Evolutionary conservation across 768 basidiomycete genomes (phyloP).

Genomic region (Solioccasus polychromus): DNA sequence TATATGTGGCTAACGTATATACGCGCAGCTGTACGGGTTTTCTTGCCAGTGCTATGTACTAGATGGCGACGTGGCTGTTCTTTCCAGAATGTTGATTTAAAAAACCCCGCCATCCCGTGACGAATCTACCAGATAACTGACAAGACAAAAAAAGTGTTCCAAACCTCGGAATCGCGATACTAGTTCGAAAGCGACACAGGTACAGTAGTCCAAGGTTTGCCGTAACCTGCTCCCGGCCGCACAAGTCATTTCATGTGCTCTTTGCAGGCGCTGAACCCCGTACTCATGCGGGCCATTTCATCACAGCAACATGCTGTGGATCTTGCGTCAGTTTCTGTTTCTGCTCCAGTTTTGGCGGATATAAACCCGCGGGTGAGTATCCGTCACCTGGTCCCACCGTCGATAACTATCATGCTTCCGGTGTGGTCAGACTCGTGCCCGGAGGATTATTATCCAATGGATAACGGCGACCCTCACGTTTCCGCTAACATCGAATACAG

Average conservation of each 20-base stretch:
- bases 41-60: slow-evolving; percentile 2
- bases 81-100: slow-evolving; percentile 16
- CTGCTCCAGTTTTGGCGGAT: slow-evolving; percentile 1
- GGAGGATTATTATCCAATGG: background rate
- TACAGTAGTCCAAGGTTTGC: background rate
- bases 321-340: background rate
- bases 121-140: background rate
- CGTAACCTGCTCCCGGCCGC: slow-evolving; percentile 2
- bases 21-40: background rate
- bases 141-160: background rate
- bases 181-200: slow-evolving; percentile 13
- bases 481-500: background rate
- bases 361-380: slow-evolving; percentile 8
- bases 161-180: slow-evolving; percentile 21
- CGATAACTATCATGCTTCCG: slow-evolving; percentile 1
- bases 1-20: background rate
- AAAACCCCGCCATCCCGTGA: slow-evolving; percentile 1
- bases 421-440: slow-evolving; percentile 10
- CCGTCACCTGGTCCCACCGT: slow-evolving; percentile 12
- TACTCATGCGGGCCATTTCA: background rate
- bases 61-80: slow-evolving; percentile 12
- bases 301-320: slow-evolving; percentile 29
- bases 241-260: background rate
- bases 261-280: background rate
- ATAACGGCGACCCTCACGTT: background rate